Evolutionary conservation across 306 rosid species (phyloP), one percentile per base, ranked within the genome.

Genomic region (Ceratonia siliqua): DNA sequence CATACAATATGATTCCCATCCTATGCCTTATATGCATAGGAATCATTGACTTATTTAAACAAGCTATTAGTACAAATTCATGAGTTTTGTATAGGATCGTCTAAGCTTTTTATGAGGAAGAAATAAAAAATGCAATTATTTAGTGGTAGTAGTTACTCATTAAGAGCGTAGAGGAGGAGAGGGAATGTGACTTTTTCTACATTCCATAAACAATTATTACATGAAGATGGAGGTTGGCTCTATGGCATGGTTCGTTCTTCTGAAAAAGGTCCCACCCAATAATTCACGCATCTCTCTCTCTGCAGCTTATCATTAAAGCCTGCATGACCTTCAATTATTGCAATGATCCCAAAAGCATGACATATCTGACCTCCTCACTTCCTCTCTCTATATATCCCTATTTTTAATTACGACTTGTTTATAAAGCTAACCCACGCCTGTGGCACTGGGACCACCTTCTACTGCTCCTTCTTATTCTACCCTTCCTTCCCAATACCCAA

Each of bases 251-350:
- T 72, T 72, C 14, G 38, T 72, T 24, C n/a, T 66, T 58, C 32
- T 22, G 38, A 52, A 35, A 72, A 53, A n/a, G 85, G 81, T 27
- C 82, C 89, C 82, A 62, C 80, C 70, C 82, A 84, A 84, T 89
- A 78, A 87, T 87, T 85, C 79, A 85, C 35, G 48, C 81, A 66
- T 70, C 25, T 63, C 78, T 32, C 69, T 71, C 64, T 41, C 68
- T 78, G 62, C 77, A 79, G 50, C 85, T 72, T 86, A 89, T 89
- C 87, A 88, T 94, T 87, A 90, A 91, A 94, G 96, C 85, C 87
- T 90, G 95, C 96, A 88, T 90, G 85, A 81, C 78, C 78, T 91
- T 91, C 98, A 91, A 92, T 94, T 63, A 91, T 90, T 90, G 96
- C 93, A 87, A 87, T 84, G 87, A 94, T 94, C 96, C 92, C 89